These are phyloP conservation scores for Colletotrichum chrysophilum DNA, from an alignment of 2,329 filamentous ascomycete genomes.

Conservation along the genomic window DNA sequence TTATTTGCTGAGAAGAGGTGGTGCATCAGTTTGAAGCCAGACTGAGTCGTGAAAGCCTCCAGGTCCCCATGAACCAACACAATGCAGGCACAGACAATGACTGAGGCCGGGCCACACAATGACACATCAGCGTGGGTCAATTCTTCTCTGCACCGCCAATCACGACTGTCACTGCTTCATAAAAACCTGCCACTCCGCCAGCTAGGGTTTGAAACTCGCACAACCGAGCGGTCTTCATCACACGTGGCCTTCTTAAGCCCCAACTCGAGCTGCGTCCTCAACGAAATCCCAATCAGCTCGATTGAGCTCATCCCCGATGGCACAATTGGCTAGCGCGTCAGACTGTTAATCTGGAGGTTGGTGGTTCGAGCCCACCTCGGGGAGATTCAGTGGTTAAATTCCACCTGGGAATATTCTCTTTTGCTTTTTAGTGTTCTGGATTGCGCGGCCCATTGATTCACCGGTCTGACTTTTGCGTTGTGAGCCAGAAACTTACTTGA, in stretches of 20 bases:
- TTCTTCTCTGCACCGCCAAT: neutral
- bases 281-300: neutral
- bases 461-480: neutral
- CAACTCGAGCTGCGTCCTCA: neutral
- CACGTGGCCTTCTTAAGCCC: neutral
- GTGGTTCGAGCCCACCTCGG: constrained; percentile 23
- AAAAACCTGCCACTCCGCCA: neutral
- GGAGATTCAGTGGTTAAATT: constrained; percentile 1
- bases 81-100: neutral
- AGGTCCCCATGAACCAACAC: neutral
- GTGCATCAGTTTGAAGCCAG: neutral
- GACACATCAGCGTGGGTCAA: neutral
- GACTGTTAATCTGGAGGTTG: constrained; percentile 24
- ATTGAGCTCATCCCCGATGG: constrained; percentile 20
- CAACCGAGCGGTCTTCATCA: neutral
- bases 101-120: neutral
- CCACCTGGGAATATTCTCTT: neutral
- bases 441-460: no score
- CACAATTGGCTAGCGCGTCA: constrained; percentile 23
- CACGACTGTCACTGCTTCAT: neutral
- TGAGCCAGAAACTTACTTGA: neutral
- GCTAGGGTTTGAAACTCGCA: neutral
- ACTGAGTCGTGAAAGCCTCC: neutral
- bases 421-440: neutral
- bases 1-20: neutral